Evolutionary conservation across 2,329 filamentous ascomycete genomes (phyloP).

Genomic region (Tolypocladium guangdongense): DNA sequence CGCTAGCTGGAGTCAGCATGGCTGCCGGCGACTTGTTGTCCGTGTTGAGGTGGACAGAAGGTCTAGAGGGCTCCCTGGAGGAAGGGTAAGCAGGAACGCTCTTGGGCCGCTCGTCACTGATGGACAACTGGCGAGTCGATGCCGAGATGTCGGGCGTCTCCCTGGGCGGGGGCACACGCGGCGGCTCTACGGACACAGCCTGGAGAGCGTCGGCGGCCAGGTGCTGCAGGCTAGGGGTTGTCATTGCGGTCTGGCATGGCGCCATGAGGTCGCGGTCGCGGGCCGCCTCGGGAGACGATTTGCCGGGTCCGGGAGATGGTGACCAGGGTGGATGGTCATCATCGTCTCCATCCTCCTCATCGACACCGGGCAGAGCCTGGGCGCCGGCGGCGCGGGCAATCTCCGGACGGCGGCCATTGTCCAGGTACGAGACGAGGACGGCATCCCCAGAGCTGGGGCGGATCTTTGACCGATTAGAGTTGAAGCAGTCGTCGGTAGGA

Average conservation of each 20-base stretch:
- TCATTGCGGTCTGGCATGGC: constrained; percentile 1
- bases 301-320: neutral
- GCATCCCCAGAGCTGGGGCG: constrained; percentile 50
- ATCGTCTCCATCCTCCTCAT: constrained; percentile 31
- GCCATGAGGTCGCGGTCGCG: neutral
- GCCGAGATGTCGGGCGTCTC: constrained; percentile 17
- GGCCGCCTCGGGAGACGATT: neutral
- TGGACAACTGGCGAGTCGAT: constrained; percentile 19
- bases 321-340: constrained; percentile 4
- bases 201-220: constrained; percentile 22
- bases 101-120: constrained; percentile 19
- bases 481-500: constrained; percentile 29
- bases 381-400: constrained; percentile 47
- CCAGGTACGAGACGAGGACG: constrained; percentile 56
- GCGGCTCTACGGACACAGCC: constrained; percentile 10
- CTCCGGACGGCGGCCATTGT: constrained; percentile 51
- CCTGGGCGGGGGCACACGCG: constrained; percentile 6
- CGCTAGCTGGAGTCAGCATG: constrained; percentile 13
- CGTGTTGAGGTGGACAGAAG: constrained; percentile 6
- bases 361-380: constrained; percentile 37
- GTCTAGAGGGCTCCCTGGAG: constrained; percentile 1
- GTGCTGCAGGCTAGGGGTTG: constrained; percentile 14
- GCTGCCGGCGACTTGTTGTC: constrained; percentile 12
- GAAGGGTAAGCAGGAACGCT: constrained; percentile 2
- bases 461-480: constrained; percentile 42